Evolutionary conservation across 306 rosid species (phyloP), one percentile per base, ranked within the genome.

Genomic region (Fragaria ananassa): DNA sequence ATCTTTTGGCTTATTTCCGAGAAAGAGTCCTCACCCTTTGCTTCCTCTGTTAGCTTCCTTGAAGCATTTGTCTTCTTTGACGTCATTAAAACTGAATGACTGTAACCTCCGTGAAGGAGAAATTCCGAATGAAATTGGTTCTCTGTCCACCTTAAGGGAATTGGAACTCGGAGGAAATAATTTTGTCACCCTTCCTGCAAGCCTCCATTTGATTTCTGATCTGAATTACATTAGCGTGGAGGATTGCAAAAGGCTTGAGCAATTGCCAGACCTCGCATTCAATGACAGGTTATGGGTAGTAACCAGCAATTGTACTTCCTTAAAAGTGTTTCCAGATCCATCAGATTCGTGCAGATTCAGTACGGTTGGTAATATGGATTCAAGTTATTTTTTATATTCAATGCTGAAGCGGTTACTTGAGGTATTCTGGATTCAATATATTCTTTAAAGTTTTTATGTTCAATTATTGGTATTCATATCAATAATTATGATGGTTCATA

Each of bases 201-300:
- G 74, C 67, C 8, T 80, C 17, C 31, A 34, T 2, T 31, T 47
- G 72, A 80, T 81, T 53, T 57, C 74, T 0, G 1, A 27, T 1
- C 29, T 29, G n/a, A n/a, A n/a, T 27, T 27, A 25, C 29, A 27
- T 27, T 27, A 27, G 1, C 29, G 25, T 81, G 50, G 61, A 10
- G 7, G 10, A 23, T 10, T 81, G 84, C 53, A 61, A 12, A 29
- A 81, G 60, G 57, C 80, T 81, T 14, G 3, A 35, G 17, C 37
- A 31, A 13, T 75, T 81, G 58, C 84, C 84, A 2, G n/a, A 75
- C 1, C 53, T 80, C 2, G 65, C 80, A 1, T 11, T 56, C 19
- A 70, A 49, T 42, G 2, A 8, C 35, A 4, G 0, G 8, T 29
- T 70, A 77, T 12, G 35, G 51, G 31, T 47, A 1, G 10, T 6